These are phyloP conservation scores for Erysimum cheiranthoides DNA, from an alignment of 345 rosid genomes.

Conservation along the genomic window DNA sequence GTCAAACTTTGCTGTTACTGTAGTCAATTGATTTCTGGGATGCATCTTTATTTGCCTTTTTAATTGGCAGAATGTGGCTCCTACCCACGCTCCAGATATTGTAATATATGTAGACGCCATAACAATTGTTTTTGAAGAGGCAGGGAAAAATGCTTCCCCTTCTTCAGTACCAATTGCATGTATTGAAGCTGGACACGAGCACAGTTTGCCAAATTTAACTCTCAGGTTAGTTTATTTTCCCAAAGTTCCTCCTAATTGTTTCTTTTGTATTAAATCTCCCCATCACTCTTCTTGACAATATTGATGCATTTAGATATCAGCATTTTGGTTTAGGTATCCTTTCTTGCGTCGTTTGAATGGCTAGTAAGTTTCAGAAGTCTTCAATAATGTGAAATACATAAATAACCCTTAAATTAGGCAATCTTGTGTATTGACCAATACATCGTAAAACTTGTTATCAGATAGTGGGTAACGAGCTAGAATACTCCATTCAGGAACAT, in stretches of 20 bases:
- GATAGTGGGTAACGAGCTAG: not conserved
- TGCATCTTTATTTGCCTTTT: conserved; percentile 20
- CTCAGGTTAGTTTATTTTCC: conserved; percentile 65
- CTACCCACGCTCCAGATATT: conserved; percentile 69
- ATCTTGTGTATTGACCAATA: conserved; percentile 19
- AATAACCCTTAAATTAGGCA: conserved; percentile 21
- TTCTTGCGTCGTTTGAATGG: conserved; percentile 7
- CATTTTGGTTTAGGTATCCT: conserved; percentile 6
- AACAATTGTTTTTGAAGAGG: conserved; percentile 87
- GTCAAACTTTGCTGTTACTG: conserved; percentile 17
- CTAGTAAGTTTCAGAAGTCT: conserved; percentile 28
- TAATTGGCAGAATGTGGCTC: conserved; percentile 83
- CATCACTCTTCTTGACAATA: conserved; percentile 15
- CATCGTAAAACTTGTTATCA: not conserved
- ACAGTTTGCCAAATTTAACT: conserved; percentile 82
- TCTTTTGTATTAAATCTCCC: conserved; percentile 32
- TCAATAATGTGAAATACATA: conserved; percentile 8
- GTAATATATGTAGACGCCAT: conserved; percentile 85
- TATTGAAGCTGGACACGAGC: conserved; percentile 88
- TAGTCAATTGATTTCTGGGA: conserved; percentile 16
- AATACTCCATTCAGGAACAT: conserved; percentile 13
- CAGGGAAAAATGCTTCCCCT: conserved; percentile 71
- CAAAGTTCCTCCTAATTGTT: conserved; percentile 1
- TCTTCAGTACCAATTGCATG: conserved; percentile 90
- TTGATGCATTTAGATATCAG: conserved; percentile 20